Conservation (phyloP, 441 rosid species). For the Viola pubescens region DNA sequence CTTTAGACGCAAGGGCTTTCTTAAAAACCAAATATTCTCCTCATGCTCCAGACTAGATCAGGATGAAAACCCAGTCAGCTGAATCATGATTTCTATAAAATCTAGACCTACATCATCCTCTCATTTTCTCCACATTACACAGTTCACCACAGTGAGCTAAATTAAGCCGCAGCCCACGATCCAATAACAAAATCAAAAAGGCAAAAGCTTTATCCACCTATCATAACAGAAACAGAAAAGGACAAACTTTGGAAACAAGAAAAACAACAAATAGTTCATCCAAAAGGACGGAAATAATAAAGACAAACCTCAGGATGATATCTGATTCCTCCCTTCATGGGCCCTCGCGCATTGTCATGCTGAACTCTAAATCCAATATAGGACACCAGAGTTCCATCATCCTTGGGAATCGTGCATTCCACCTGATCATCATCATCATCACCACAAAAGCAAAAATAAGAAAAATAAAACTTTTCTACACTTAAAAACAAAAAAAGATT, state of each 20-base stretch:
- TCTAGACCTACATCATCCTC: not conserved
- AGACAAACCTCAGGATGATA: constrained; percentile 66
- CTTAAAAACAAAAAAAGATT: not conserved
- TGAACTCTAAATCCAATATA: constrained; percentile 78
- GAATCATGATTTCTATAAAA: not conserved
- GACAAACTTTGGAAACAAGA: not conserved
- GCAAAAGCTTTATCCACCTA: not conserved
- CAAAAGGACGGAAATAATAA: not conserved
- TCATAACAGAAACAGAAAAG: not conserved
- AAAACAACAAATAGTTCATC: not conserved
- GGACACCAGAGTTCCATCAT: constrained; percentile 66
- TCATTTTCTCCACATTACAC: not conserved
- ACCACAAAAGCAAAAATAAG: not conserved
- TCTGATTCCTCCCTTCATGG: constrained; percentile 90
- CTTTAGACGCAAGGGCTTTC: not conserved
- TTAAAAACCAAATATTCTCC: not conserved
- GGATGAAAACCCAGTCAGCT: constrained; percentile 3
- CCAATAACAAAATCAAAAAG: not conserved
- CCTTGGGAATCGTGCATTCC: constrained; percentile 77
- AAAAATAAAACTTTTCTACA: not conserved
- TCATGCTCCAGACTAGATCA: not conserved
- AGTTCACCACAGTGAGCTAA: not conserved
- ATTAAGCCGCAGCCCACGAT: not conserved
- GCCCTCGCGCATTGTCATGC: constrained; percentile 80
- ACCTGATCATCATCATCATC: constrained; percentile 35